These are phyloP conservation scores for Pulicaria dysenterica DNA, from an alignment of 129 eudicot species.

Conservation along the genomic window DNA sequence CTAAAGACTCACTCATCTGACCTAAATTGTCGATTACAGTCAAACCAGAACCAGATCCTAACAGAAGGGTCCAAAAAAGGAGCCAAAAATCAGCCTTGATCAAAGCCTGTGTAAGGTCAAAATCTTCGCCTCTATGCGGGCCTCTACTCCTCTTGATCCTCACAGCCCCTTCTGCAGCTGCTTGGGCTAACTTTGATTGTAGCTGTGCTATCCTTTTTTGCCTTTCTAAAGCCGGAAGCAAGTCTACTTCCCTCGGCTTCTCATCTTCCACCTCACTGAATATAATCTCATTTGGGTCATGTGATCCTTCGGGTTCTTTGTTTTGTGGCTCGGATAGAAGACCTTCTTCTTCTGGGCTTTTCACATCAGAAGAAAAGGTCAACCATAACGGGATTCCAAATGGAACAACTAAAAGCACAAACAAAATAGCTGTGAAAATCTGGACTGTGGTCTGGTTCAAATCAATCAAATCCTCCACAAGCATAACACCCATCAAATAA, in stretches of 20 bases:
- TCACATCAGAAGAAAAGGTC: conserved; percentile 43
- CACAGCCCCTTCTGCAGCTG: conserved; percentile 99
- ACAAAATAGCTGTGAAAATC: conserved; percentile 60
- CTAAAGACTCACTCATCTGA: conserved; percentile 94
- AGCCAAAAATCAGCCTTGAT: conserved; percentile 98
- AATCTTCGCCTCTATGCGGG: conserved; percentile 98
- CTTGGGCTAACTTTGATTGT: conserved; percentile 80
- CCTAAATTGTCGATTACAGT: conserved; percentile 95
- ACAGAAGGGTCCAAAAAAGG: conserved; percentile 71
- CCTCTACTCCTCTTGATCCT: conserved; percentile 78
- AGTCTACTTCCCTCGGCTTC: conserved; percentile 68
- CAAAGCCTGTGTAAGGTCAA: conserved; percentile 84
- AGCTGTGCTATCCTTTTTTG: conserved; percentile 77
- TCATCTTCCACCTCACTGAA: conserved; percentile 98
- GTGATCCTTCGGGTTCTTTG: conserved; percentile 44
- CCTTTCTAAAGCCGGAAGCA: conserved; percentile 77
- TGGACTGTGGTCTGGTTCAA: conserved; percentile 48
- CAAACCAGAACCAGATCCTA: conserved; percentile 97
- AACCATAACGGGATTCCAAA: conserved; percentile 60
- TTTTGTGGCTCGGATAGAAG: conserved; percentile 57
- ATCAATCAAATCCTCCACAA: conserved; percentile 67
- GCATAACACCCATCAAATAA: conserved; percentile 88
- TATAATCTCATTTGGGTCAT: conserved; percentile 66
- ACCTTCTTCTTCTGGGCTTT: conserved; percentile 52
- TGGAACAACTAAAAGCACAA: conserved; percentile 56